Evolutionary conservation across 257 asterid species (phyloP).

Genomic region (Prunella vulgaris): DNA sequence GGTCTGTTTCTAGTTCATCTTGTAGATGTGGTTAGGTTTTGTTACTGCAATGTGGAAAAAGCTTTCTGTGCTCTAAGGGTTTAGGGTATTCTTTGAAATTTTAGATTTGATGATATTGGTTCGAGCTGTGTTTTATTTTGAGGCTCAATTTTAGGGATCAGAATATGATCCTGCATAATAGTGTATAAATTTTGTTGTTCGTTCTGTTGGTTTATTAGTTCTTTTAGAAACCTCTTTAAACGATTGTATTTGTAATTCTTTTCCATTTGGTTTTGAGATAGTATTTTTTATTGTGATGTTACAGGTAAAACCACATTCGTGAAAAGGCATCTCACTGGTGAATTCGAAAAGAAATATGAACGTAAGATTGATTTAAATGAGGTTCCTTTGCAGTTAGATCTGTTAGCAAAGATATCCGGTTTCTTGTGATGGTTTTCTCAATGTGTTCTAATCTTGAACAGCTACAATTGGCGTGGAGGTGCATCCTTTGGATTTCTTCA

Average conservation of each 20-base stretch:
- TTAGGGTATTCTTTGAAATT: neutral
- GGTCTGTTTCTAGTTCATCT: neutral
- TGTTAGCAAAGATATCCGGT: neutral
- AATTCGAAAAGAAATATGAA: conserved; percentile 86
- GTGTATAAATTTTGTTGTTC: neutral
- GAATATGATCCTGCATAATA: neutral
- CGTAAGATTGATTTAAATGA: conserved; percentile 33
- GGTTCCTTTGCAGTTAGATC: neutral
- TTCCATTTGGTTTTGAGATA: neutral
- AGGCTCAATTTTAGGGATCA: neutral
- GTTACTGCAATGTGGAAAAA: neutral
- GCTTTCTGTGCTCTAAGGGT: neutral
- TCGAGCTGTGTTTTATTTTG: neutral
- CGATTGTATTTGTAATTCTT: neutral
- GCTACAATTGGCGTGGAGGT: conserved; percentile 86
- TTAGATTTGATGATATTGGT: neutral
- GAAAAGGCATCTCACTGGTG: conserved; percentile 88
- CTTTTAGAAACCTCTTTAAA: neutral
- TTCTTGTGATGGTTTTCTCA: neutral
- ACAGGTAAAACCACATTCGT: conserved; percentile 83
- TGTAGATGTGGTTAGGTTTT: neutral
- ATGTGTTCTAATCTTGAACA: neutral
- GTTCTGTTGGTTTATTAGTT: neutral
- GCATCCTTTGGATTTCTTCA: conserved; percentile 74
- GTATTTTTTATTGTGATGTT: neutral